A percentile compares a stretch with the other conserved stretches of the same genome.
Conservation (phyloP, 2,329 filamentous ascomycete species). For the Helminthosporium solani region DNA sequence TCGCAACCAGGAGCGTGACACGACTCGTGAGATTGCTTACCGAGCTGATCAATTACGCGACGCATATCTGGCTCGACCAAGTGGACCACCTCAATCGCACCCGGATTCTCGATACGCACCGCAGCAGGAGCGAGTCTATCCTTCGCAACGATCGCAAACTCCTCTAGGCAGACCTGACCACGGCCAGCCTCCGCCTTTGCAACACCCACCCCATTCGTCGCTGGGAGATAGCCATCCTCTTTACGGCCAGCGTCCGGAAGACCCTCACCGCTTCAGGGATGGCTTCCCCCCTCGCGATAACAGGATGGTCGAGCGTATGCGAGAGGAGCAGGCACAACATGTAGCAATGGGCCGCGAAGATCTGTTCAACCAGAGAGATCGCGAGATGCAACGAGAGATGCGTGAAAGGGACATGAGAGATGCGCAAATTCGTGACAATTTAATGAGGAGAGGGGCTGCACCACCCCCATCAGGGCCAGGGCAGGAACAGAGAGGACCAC, state of each 20-base stretch:
- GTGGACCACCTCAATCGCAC: conserved; percentile 19
- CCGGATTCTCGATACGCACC: conserved; percentile 33
- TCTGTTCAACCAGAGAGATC: conserved; percentile 1
- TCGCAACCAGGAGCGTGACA: conserved; percentile 36
- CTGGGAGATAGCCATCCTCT: conserved; percentile 27
- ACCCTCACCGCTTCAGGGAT: conserved; percentile 26
- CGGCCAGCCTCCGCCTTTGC: conserved; percentile 29
- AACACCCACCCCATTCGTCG: conserved; percentile 36
- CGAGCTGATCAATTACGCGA: conserved; percentile 32
- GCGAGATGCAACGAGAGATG: conserved; percentile 3
- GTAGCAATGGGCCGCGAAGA: conserved; percentile 26
- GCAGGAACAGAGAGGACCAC: conserved; percentile 15
- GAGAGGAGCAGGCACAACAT: conserved; percentile 33
- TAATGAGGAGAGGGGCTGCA: conserved; percentile 2
- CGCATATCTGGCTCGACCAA: conserved; percentile 20
- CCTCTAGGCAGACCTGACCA: conserved; percentile 33
- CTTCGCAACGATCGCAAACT: conserved; percentile 37
- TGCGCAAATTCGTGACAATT: conserved; percentile 1
- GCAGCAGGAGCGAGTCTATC: conserved; percentile 30
- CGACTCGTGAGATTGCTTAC: conserved; percentile 34
- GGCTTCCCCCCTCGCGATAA: conserved; percentile 26
- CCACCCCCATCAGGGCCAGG: conserved; percentile 17
- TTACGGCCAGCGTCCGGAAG: conserved; percentile 33
- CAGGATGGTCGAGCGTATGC: conserved; percentile 30
- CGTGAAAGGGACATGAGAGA: conserved; percentile 12